Conservation (phyloP, 176 grass and related monocot species). For the Oropetium thomaeum region DNA sequence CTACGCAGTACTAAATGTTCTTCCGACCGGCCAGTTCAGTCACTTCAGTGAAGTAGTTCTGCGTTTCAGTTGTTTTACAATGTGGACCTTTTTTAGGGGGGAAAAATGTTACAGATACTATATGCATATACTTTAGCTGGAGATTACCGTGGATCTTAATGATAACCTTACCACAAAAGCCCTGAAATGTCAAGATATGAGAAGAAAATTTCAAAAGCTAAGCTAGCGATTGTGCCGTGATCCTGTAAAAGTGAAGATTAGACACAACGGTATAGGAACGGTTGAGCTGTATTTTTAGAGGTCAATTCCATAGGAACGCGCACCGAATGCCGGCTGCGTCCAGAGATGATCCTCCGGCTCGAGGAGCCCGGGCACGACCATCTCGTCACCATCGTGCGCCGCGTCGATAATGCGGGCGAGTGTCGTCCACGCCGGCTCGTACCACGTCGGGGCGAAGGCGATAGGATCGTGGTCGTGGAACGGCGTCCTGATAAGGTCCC, state of each 20-base stretch:
- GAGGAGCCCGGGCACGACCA: neutral
- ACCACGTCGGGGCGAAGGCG: constrained; percentile 10
- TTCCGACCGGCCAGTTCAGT: neutral
- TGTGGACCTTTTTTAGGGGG: too few species aligned
- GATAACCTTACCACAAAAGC: neutral
- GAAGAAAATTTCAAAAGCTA: neutral
- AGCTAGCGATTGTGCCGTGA: neutral
- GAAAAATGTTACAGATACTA: too few species aligned
- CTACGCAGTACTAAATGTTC: too few species aligned
- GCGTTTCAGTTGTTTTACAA: too few species aligned
- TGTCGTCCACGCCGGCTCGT: constrained; percentile 33
- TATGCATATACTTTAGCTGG: neutral
- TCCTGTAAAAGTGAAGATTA: neutral
- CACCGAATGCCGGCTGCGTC: constrained; percentile 12
- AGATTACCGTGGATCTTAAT: neutral
- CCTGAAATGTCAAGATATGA: neutral
- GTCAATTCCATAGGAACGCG: constrained; percentile 39
- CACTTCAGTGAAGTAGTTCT: neutral
- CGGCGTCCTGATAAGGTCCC: constrained; percentile 3
- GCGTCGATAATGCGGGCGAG: constrained; percentile 25
- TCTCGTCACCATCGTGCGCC: neutral
- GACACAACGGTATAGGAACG: neutral
- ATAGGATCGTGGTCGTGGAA: constrained; percentile 23
- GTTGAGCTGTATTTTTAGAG: constrained; percentile 20
- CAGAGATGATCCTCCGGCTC: constrained; percentile 5